Evolutionary conservation across 495 filamentous ascomycete genomes (phyloP), one percentile per base, ranked within the genome.

Genomic region (Choiromyces venosus): DNA sequence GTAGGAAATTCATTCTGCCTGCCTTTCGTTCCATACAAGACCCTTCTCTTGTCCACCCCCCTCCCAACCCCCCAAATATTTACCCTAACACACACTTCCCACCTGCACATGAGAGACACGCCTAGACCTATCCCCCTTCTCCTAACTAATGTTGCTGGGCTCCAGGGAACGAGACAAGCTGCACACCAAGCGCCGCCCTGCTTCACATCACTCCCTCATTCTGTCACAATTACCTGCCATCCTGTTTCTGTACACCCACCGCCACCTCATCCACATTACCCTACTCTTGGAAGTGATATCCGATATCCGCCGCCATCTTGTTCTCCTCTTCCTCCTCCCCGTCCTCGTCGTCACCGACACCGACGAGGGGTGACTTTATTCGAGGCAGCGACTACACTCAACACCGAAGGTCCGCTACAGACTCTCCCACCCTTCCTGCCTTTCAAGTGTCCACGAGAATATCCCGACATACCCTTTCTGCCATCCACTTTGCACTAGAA

Each of bases 401-500:
- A 67, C 69, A 39, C 69, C 78, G 75, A 70, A 72, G 71, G n/a
- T 74, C 66, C 38, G 39, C 70, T 33, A 73, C 68, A 71, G 73
- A 79, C 56, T 75, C 78, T 21, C 79, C 79, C 39, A 78, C 79
- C 25, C 76, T 78, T 52, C 71, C 79, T 19, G 67, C 76, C 65
- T 74, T 75, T 65, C 66, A 79, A 37, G 70, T 77, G 70, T 69
- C 67, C 68, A 68, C 73, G 35, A 73, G 73, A 44, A 87, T 91
- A 74, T 91, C 90, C 12, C 84, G 85, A 29, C 86, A 88, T 65
- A 91, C 90, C 39, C 87, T 89, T 21, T 88, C 89, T 72, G 94
- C 95, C 25, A 93, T 99, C 80, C 90, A 93, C 74, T 97, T 90
- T 86, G 88, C 93, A 8, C 88, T 98, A 66, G 94, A 99, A 85